Conservation (phyloP, 2,329 filamentous ascomycete species). For the Phialemonium atrogriseum region DNA sequence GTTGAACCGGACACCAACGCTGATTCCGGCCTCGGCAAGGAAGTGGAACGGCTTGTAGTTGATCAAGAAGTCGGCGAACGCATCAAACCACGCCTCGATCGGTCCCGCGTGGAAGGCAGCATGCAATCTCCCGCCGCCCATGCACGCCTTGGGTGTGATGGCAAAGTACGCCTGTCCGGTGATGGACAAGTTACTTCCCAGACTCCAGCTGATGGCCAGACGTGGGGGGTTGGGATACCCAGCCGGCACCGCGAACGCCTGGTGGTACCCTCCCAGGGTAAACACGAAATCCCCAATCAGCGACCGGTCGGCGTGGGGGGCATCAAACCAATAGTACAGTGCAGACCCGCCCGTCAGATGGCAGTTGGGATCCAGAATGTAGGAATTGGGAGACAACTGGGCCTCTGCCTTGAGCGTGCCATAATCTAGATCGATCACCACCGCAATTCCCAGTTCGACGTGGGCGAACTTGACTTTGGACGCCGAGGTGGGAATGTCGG, state of each 20-base stretch:
- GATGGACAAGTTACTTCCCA: slow-evolving; percentile 22
- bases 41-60: slow-evolving; percentile 30
- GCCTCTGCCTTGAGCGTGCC: slow-evolving; percentile 28
- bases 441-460: slow-evolving; percentile 28
- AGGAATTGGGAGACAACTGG: slow-evolving; percentile 30
- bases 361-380: slow-evolving; percentile 27
- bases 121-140: slow-evolving; percentile 29
- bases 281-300: slow-evolving; percentile 33
- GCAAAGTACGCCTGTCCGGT: slow-evolving; percentile 34
- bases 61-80: slow-evolving; percentile 27
- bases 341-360: slow-evolving; percentile 34
- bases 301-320: slow-evolving; percentile 5
- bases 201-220: slow-evolving; percentile 27
- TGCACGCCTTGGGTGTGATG: slow-evolving; percentile 33
- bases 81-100: slow-evolving; percentile 26
- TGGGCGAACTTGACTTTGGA: slow-evolving; percentile 19
- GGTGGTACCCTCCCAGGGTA: slow-evolving; percentile 36
- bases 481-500: slow-evolving; percentile 19
- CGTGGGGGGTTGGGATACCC: slow-evolving; percentile 29
- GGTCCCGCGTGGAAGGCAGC: slow-evolving; percentile 17
- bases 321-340: slow-evolving; percentile 29
- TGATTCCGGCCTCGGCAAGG: slow-evolving; percentile 18
- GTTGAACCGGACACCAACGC: slow-evolving; percentile 15
- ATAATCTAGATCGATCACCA: slow-evolving; percentile 23
- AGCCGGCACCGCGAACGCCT: slow-evolving; percentile 20